Evolutionary conservation across 352 stramenopile genomes (phyloP).

Genomic region (Pythium monospermum): DNA sequence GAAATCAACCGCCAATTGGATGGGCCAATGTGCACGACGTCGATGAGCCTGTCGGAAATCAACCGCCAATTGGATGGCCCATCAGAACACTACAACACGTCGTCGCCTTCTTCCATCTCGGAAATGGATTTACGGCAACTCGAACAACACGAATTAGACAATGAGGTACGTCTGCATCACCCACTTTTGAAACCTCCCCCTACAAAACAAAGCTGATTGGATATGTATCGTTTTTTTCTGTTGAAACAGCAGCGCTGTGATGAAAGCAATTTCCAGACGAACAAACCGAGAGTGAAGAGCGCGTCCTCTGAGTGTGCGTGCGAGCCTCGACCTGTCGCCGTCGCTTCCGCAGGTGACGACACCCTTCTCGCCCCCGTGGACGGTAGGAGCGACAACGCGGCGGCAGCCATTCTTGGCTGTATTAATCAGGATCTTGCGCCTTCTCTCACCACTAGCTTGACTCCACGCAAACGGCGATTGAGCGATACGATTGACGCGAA

Average conservation of each 20-base stretch:
- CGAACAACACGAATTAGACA: neutral
- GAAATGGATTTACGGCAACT: conserved; percentile 39
- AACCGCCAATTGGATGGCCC: conserved; percentile 33
- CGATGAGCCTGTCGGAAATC: conserved; percentile 21
- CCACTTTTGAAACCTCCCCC: too few species aligned
- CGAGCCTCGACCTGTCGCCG: neutral
- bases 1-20: conserved; percentile 29
- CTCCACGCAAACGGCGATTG: conserved; percentile 59
- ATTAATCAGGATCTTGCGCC: conserved; percentile 75
- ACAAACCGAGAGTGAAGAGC: too few species aligned
- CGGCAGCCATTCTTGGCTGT: conserved; percentile 32
- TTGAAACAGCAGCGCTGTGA: neutral
- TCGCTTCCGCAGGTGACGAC: conserved; percentile 33
- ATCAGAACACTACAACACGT: conserved; percentile 21
- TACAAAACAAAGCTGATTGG: too few species aligned
- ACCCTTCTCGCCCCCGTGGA: conserved; percentile 19
- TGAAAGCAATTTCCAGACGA: neutral
- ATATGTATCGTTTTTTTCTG: too few species aligned
- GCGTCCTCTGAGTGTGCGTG: too few species aligned
- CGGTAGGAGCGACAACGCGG: conserved; percentile 32
- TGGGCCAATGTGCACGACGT: conserved; percentile 25
- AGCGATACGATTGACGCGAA: conserved; percentile 27
- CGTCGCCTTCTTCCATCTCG: conserved; percentile 60
- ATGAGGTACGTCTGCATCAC: too few species aligned
- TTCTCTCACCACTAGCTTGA: conserved; percentile 48